Conservation (phyloP, 805 yeast species). For the Kregervanrija fluxuum region DNA sequence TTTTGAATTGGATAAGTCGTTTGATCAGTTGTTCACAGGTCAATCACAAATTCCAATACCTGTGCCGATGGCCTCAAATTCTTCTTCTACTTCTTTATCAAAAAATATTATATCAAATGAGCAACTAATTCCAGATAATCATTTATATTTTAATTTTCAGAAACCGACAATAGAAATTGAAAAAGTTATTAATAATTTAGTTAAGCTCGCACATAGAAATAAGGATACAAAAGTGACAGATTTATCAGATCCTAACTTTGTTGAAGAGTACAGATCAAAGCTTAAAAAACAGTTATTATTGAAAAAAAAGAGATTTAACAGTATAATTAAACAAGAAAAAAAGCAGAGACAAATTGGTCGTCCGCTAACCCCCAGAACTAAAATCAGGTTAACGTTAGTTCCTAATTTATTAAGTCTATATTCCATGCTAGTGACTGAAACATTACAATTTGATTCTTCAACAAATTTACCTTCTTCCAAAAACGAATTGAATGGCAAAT, state of each 20-base stretch:
- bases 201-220: constrained; percentile 9
- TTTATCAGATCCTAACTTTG: constrained; percentile 1
- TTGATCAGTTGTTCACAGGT: too few species aligned
- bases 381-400: constrained; percentile 40
- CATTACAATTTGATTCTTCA: constrained; percentile 4
- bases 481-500: constrained; percentile 1
- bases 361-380: constrained; percentile 45
- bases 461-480: neutral
- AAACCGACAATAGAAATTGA: neutral
- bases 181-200: neutral
- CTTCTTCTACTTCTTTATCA: too few species aligned
- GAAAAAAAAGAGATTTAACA: neutral
- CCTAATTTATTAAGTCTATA: constrained; percentile 38
- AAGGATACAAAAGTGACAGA: constrained; percentile 7
- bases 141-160: constrained; percentile 2
- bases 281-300: constrained; percentile 3
- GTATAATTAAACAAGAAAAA: neutral
- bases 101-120: too few species aligned
- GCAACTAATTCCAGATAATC: neutral
- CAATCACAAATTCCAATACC: too few species aligned
- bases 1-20: too few species aligned
- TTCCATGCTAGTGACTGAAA: constrained; percentile 32
- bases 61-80: too few species aligned
- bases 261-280: constrained; percentile 1
- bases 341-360: constrained; percentile 24